Evolutionary conservation across 257 asterid species (phyloP).

Genomic region (Datura wrightii): DNA sequence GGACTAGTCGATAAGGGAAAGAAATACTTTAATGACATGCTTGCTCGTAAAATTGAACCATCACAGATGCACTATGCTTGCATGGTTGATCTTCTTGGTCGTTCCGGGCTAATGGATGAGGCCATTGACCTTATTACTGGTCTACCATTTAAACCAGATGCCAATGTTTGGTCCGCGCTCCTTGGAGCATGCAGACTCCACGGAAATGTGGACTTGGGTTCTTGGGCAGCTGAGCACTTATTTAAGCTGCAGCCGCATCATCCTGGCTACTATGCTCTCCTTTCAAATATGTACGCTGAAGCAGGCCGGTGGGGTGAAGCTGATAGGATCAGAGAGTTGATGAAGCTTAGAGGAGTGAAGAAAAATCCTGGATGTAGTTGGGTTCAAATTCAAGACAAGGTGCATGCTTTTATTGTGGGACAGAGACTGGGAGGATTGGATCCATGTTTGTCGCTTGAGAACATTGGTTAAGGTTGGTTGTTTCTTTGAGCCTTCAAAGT

Average conservation of each 20-base stretch:
- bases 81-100: constrained; percentile 86
- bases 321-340: constrained; percentile 65
- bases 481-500: not conserved
- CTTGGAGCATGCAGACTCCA: constrained; percentile 75
- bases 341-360: constrained; percentile 66
- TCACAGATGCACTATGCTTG: constrained; percentile 78
- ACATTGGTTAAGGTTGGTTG: not conserved
- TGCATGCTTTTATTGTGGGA: constrained; percentile 55
- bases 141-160: constrained; percentile 51
- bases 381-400: constrained; percentile 57
- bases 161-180: constrained; percentile 74
- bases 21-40: constrained; percentile 58
- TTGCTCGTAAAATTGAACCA: constrained; percentile 56
- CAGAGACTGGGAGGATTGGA: constrained; percentile 43
- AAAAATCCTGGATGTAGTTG: constrained; percentile 87
- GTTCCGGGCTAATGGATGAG: constrained; percentile 69
- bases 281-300: constrained; percentile 78
- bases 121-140: constrained; percentile 54
- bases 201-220: constrained; percentile 68
- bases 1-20: constrained; percentile 66
- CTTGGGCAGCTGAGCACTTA: constrained; percentile 76
- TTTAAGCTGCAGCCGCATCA: constrained; percentile 63
- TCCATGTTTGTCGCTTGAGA: constrained; percentile 46
- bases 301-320: constrained; percentile 85
- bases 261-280: constrained; percentile 74